These are phyloP conservation scores for Galerina marginata DNA, from an alignment of 768 basidiomycete genomes.

Conservation along the genomic window DNA sequence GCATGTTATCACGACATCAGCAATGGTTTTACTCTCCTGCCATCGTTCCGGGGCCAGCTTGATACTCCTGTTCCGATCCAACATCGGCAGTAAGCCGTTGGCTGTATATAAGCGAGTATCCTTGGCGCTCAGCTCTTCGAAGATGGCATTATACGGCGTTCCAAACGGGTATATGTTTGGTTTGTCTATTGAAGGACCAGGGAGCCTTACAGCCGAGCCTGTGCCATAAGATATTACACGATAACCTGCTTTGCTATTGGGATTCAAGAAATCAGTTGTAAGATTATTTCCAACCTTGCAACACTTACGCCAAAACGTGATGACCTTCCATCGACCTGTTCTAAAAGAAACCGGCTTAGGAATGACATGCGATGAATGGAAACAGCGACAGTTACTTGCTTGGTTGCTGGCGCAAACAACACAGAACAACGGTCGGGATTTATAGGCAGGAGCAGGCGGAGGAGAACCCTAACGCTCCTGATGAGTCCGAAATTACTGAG, in stretches of 20 bases:
- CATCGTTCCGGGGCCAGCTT: slow-evolving; percentile 95
- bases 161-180: slow-evolving; percentile 98
- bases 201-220: slow-evolving; percentile 94
- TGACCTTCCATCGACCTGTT: slow-evolving; percentile 99
- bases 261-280: slow-evolving; percentile 4
- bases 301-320: slow-evolving; percentile 80
- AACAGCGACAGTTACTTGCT: slow-evolving; percentile 49
- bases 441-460: slow-evolving; percentile 45
- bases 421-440: slow-evolving; percentile 85
- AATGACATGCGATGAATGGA: not conserved
- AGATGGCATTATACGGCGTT: slow-evolving; percentile 95
- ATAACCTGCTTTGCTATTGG: slow-evolving; percentile 82
- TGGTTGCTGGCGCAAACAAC: slow-evolving; percentile 99
- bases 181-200: slow-evolving; percentile 95
- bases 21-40: slow-evolving; percentile 88
- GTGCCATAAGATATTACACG: slow-evolving; percentile 95
- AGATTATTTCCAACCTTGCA: not conserved
- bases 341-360: slow-evolving; percentile 44
- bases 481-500: not conserved
- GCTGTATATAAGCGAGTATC: slow-evolving; percentile 89
- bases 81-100: slow-evolving; percentile 94
- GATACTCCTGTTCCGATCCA: slow-evolving; percentile 92
- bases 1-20: slow-evolving; percentile 98
- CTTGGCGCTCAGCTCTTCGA: slow-evolving; percentile 84
- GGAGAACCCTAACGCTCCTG: not conserved